Evolutionary conservation across 2,329 filamentous ascomycete species (phyloP).

Genomic region (Claviceps monticola): DNA sequence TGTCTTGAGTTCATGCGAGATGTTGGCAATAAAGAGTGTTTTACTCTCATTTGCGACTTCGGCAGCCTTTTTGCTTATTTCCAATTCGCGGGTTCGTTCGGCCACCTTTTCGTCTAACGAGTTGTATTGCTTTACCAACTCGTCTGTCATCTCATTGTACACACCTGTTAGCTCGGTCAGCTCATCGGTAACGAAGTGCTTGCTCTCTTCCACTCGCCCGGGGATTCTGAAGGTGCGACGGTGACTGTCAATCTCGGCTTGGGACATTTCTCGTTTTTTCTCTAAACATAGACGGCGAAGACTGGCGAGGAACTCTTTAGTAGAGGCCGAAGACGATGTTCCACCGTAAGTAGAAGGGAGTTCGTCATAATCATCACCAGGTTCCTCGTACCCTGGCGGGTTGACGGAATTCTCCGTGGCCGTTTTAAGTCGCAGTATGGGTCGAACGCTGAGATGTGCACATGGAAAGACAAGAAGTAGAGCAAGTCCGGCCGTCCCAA

Average conservation of each 20-base stretch:
- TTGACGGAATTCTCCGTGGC: constrained; percentile 63
- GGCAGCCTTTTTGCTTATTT: constrained; percentile 80
- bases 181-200: constrained; percentile 70
- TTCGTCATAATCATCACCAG: constrained; percentile 31
- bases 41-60: constrained; percentile 96
- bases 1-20: constrained; percentile 77
- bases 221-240: constrained; percentile 68
- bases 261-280: constrained; percentile 15
- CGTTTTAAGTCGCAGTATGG: constrained; percentile 61
- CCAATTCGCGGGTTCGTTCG: constrained; percentile 69
- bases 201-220: constrained; percentile 61
- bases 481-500: constrained; percentile 64
- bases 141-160: constrained; percentile 90
- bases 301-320: constrained; percentile 26
- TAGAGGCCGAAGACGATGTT: constrained; percentile 30
- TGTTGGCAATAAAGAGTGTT: constrained; percentile 94
- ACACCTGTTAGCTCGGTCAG: constrained; percentile 69
- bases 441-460: constrained; percentile 68
- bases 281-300: constrained; percentile 24
- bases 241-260: constrained; percentile 17
- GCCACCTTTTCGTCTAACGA: constrained; percentile 73
- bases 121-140: constrained; percentile 75
- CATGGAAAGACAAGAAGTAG: constrained; percentile 61
- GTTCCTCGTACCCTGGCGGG: constrained; percentile 44
- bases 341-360: constrained; percentile 26